Conservation (phyloP, 177 flowering plant genomes). For the Vitis hybrid region DNA sequence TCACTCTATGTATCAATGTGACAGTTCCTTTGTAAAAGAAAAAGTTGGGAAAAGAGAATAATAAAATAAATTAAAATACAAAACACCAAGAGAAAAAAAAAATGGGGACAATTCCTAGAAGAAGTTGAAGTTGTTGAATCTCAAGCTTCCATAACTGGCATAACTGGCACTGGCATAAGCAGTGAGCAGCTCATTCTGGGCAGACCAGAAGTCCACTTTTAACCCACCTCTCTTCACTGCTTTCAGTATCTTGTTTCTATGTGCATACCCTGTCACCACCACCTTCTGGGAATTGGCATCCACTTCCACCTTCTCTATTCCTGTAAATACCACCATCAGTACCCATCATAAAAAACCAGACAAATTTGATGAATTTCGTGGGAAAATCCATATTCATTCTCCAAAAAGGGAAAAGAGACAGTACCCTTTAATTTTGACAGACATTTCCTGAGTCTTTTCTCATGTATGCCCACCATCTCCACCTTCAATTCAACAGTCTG, state of each 20-base stretch:
- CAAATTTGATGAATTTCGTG: neutral
- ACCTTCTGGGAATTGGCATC: slow-evolving; percentile 60
- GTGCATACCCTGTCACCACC: slow-evolving; percentile 53
- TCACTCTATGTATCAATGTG: slow-evolving; percentile 14
- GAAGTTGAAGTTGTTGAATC: slow-evolving; percentile 51
- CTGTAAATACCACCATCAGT: slow-evolving; percentile 17
- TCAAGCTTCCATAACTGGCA: slow-evolving; percentile 33
- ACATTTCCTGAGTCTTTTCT: slow-evolving; percentile 61
- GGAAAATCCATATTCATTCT: neutral
- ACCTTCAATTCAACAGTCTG: slow-evolving; percentile 68
- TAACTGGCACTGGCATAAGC: slow-evolving; percentile 46
- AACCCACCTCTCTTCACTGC: slow-evolving; percentile 60
- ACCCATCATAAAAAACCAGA: too few relatives aligned
- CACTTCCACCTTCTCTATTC: slow-evolving; percentile 70
- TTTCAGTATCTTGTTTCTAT: slow-evolving; percentile 58
- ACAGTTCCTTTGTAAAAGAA: slow-evolving; percentile 9
- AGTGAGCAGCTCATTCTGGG: slow-evolving; percentile 60
- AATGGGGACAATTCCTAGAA: slow-evolving; percentile 22
- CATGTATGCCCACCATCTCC: slow-evolving; percentile 71
- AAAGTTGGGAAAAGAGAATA: neutral
- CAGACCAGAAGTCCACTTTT: slow-evolving; percentile 71
- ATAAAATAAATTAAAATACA: neutral
- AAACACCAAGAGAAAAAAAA: slow-evolving; percentile 1
- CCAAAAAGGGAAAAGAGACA: too few relatives aligned
- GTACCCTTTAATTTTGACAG: slow-evolving; percentile 59